Percentiles rank a stretch among this genome's conserved stretches.
Conservation (phyloP, 2,329 filamentous ascomycete genomes). For the Bipolaris oryzae region DNA sequence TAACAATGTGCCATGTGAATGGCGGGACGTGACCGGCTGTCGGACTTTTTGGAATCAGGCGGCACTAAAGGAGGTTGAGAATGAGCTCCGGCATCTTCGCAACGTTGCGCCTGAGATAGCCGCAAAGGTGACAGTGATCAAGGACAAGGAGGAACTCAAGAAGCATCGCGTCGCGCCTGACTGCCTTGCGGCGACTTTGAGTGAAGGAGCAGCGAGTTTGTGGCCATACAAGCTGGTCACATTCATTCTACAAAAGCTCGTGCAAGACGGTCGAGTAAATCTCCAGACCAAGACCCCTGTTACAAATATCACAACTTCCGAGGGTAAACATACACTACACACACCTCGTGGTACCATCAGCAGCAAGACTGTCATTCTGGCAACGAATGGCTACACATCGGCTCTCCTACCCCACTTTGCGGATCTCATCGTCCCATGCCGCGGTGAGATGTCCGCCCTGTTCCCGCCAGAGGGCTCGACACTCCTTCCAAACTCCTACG, state of each 20-base stretch:
- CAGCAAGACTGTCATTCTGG: constrained; percentile 71
- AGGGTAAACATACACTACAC: constrained; percentile 63
- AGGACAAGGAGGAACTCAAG: constrained; percentile 53
- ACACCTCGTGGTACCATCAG: constrained; percentile 72
- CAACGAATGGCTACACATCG: constrained; percentile 85
- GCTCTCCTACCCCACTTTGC: constrained; percentile 72
- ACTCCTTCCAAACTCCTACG: constrained; percentile 65
- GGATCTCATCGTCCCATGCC: constrained; percentile 75
- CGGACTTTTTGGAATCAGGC: constrained; percentile 66
- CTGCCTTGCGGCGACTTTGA: constrained; percentile 68
- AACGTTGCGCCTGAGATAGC: constrained; percentile 64
- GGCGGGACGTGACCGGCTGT: constrained; percentile 66
- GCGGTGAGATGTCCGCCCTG: constrained; percentile 74
- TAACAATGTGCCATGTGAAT: constrained; percentile 71
- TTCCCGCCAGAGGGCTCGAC: constrained; percentile 57
- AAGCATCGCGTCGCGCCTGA: constrained; percentile 55
- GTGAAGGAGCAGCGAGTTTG: constrained; percentile 68
- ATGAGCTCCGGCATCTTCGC: constrained; percentile 59
- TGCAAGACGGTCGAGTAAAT: constrained; percentile 63
- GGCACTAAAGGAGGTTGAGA: constrained; percentile 60
- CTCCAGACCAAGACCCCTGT: constrained; percentile 77
- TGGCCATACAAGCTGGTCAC: constrained; percentile 88
- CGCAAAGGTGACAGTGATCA: constrained; percentile 48
- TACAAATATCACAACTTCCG: constrained; percentile 36
- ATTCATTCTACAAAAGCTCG: constrained; percentile 68